Percentiles rank a stretch among this genome's conserved stretches.
Conservation (phyloP, 371 early-diverging fungal species). For the Mucor plumbeus region DNA sequence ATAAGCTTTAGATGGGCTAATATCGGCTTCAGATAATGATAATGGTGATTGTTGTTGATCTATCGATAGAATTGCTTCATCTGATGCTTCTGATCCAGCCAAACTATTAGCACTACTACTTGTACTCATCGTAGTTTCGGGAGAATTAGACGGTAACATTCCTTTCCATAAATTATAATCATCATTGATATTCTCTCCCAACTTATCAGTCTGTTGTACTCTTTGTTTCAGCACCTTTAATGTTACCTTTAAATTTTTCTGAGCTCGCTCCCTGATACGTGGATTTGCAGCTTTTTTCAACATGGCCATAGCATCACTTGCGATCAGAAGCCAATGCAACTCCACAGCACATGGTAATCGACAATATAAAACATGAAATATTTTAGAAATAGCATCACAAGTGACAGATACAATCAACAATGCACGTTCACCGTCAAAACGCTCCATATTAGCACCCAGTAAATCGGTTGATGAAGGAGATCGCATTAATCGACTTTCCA, state of each 20-base stretch:
- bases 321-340: slow-evolving; percentile 44
- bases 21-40: not conserved
- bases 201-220: slow-evolving; percentile 1
- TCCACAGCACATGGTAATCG: slow-evolving; percentile 43
- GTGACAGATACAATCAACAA: slow-evolving; percentile 46
- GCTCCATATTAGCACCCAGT: slow-evolving; percentile 29
- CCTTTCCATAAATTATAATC: slow-evolving; percentile 13
- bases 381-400: slow-evolving; percentile 45
- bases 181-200: not conserved
- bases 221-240: slow-evolving; percentile 27
- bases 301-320: slow-evolving; percentile 37
- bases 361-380: slow-evolving; percentile 33
- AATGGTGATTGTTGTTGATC: not conserved
- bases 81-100: slow-evolving; percentile 20
- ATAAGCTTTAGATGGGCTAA: slow-evolving; percentile 18
- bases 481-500: slow-evolving; percentile 45
- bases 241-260: slow-evolving; percentile 27
- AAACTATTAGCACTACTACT: slow-evolving; percentile 25
- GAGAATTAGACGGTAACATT: slow-evolving; percentile 14
- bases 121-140: slow-evolving; percentile 16
- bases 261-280: slow-evolving; percentile 38
- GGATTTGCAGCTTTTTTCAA: slow-evolving; percentile 32
- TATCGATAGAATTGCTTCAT: not conserved
- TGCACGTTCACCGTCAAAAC: slow-evolving; percentile 45
- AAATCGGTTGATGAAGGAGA: slow-evolving; percentile 30